These are phyloP conservation scores for Astrephomene gubernaculifera DNA, from an alignment of 139 green algal species.

Conservation along the genomic window DNA sequence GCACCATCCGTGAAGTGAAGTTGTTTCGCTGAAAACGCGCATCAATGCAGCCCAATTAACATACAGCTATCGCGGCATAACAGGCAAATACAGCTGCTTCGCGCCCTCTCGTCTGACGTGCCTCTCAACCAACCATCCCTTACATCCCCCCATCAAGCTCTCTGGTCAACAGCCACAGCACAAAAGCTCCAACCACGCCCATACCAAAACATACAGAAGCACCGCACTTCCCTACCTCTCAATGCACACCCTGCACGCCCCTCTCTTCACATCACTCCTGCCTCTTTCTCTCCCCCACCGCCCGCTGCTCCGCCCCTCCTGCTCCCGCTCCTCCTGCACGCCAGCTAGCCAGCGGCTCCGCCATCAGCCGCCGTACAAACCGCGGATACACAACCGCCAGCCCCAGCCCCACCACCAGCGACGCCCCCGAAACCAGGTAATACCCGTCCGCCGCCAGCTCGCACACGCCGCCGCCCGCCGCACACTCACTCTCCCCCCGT, in stretches of 20 bases:
- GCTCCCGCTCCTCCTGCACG: neutral
- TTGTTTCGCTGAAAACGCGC: too few species aligned
- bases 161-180: too few species aligned
- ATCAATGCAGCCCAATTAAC: too few species aligned
- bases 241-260: neutral
- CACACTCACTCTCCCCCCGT: constrained; percentile 41
- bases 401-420: constrained; percentile 57
- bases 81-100: too few species aligned
- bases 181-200: too few species aligned
- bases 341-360: constrained; percentile 40
- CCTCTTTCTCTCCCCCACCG: neutral
- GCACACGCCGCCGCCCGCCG: constrained; percentile 48
- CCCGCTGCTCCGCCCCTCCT: neutral
- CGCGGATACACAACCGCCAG: constrained; percentile 54
- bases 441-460: constrained; percentile 72
- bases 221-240: neutral
- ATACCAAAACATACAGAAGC: too few species aligned
- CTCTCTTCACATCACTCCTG: neutral
- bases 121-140: neutral
- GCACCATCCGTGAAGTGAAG: too few species aligned
- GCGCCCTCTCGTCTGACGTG: too few species aligned
- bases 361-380: constrained; percentile 48
- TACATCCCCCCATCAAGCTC: neutral
- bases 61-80: too few species aligned
- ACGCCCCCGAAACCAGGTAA: constrained; percentile 68